These are phyloP conservation scores for Plenodomus lindquistii DNA, from an alignment of 2,329 filamentous ascomycete genomes.

Conservation along the genomic window DNA sequence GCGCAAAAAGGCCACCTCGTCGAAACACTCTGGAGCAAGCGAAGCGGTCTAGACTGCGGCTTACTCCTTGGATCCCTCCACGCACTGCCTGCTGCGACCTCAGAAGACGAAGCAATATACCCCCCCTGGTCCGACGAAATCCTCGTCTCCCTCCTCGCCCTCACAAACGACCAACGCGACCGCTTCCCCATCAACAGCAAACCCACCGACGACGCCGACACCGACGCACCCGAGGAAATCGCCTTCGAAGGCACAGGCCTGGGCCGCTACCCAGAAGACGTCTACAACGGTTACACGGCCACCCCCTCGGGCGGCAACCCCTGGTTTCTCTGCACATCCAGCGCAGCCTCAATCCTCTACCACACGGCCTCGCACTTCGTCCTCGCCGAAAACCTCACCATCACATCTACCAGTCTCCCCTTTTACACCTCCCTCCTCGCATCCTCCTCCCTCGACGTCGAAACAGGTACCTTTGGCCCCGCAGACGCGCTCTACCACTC, in stretches of 20 bases:
- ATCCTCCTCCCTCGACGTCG: slow-evolving; percentile 23
- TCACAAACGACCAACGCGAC: slow-evolving; percentile 39
- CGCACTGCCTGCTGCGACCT: slow-evolving; percentile 23
- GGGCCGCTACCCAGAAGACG: slow-evolving; percentile 51
- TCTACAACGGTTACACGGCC: slow-evolving; percentile 45
- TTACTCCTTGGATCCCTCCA: slow-evolving; percentile 46
- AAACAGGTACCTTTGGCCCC: slow-evolving; percentile 29
- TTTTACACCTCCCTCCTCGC: slow-evolving; percentile 46
- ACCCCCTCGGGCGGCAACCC: slow-evolving; percentile 41
- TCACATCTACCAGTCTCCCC: slow-evolving; percentile 34
- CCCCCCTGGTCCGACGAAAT: slow-evolving; percentile 45
- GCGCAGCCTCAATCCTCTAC: slow-evolving; percentile 48
- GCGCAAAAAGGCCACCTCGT: slow-evolving; percentile 42
- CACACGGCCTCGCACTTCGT: slow-evolving; percentile 39
- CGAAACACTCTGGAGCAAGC: slow-evolving; percentile 38
- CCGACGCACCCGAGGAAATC: slow-evolving; percentile 5
- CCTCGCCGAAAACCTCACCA: slow-evolving; percentile 30
- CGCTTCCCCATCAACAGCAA: slow-evolving; percentile 47
- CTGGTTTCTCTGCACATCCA: slow-evolving; percentile 50
- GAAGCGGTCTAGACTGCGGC: slow-evolving; percentile 45
- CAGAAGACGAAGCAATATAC: slow-evolving; percentile 26
- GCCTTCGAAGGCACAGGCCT: slow-evolving; percentile 41
- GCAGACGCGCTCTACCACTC: slow-evolving; percentile 35
- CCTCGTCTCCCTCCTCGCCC: slow-evolving; percentile 40
- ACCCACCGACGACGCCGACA: slow-evolving; percentile 14